Conservation (phyloP, 371 early-diverging fungal genomes). For the Mortierella sp. region DNA sequence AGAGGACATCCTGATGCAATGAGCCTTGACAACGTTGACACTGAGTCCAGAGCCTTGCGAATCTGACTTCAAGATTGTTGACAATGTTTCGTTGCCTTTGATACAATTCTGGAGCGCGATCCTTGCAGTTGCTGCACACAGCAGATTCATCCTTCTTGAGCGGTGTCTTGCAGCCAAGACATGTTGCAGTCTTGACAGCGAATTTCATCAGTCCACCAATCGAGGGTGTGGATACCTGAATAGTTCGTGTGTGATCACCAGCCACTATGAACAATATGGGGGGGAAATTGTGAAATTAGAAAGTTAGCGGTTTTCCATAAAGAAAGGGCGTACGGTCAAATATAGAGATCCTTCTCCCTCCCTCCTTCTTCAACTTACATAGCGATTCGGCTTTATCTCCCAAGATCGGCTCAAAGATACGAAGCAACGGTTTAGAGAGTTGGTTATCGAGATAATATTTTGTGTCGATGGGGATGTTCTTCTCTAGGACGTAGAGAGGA, state of each 20-base stretch:
- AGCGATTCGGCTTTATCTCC: conserved; percentile 90
- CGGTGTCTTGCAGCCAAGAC: conserved; percentile 96
- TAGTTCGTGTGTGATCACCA: conserved; percentile 95
- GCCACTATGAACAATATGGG: conserved; percentile 59
- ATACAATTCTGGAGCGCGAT: conserved; percentile 84
- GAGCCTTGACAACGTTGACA: conserved; percentile 99
- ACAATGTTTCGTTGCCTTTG: conserved; percentile 73
- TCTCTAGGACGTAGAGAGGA: conserved; percentile 98
- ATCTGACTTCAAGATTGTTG: conserved; percentile 84
- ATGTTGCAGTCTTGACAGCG: conserved; percentile 90
- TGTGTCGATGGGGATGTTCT: conserved; percentile 99
- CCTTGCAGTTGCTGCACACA: conserved; percentile 87
- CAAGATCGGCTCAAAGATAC: conserved; percentile 99
- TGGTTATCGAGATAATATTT: conserved; percentile 99
- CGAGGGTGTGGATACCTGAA: conserved; percentile 89
- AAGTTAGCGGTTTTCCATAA: background rate
- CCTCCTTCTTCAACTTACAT: conserved; percentile 59
- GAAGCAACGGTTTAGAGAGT: conserved; percentile 94
- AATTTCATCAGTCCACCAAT: conserved; percentile 96
- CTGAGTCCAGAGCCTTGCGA: conserved; percentile 97
- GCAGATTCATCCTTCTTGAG: conserved; percentile 81
- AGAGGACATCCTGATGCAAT: conserved; percentile 97
- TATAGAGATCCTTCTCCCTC: too few species aligned
- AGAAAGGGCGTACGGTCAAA: background rate
- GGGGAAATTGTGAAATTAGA: background rate